Base-by-base conservation (phyloP, 495 filamentous ascomycete species). In the Talaromyces liani region DNA sequence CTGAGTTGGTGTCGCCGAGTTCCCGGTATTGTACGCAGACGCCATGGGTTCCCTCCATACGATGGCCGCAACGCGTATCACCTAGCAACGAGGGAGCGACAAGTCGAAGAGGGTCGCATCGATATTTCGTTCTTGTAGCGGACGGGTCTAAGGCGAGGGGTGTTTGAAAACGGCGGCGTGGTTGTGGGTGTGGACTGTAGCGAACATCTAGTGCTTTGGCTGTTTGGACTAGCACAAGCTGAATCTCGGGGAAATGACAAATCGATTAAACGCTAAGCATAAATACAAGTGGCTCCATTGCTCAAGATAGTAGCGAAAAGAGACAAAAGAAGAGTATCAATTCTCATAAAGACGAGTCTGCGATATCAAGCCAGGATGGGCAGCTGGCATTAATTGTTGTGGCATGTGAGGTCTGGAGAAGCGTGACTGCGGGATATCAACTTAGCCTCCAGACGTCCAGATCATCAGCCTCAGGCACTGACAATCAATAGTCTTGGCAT, bases 1-100 rank as follows among this genome's bases (percentile, higher is more conserved):
- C 75, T 91, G 89, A 70, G 86, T 86, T 70, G 88, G 88, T 63
- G 85, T 87, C 73, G 84, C 84, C 64, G 88, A 90, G 72, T 73
- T 79, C 65, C 68, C 72, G 72, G 75, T 73, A 68, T 77, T 77
- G 67, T 79, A 70, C 73, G 72, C 77, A 74, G 79, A 79, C 75
- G 77, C 79, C 77, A 79, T 80, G 67, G 66, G 72, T 72, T 75
- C 77, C 78, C 78, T 79, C 79, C 70, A 73, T 79, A 73, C 71
- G 58, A 65, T 63, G 71, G 72, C 65, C 72, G 68, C 68, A 62
- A 51, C 47, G 60, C 47, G 47, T 77, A 76, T 75, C 73, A 79
- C 72, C 73, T 71, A 66, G 76, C 70, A 69, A 71, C 68, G 70
- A 66, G 63, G 60, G 69, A 55, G 60, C 62, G 61, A 63, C 63